Conservation (phyloP, 495 filamentous ascomycete genomes). For the Chaetomidium leptoderma region DNA sequence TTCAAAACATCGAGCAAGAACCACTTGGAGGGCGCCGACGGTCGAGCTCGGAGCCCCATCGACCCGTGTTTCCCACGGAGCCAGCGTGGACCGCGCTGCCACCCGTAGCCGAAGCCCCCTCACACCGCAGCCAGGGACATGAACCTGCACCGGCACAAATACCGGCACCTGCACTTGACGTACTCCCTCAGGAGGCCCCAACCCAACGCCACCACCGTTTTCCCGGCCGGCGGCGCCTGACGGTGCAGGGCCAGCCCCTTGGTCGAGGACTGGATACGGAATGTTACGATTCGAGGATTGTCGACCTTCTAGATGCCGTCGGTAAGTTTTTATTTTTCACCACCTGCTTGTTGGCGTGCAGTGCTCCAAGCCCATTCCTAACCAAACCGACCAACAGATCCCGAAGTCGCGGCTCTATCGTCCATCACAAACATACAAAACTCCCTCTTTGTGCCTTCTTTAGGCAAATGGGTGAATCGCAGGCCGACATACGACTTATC, state of each 20-base stretch:
- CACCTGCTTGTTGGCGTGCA: no score
- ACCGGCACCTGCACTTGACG: not conserved
- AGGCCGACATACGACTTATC: slow-evolving; percentile 71
- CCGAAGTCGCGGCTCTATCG: slow-evolving; percentile 67
- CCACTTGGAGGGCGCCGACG: slow-evolving; percentile 9
- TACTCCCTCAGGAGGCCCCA: not conserved
- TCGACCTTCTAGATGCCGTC: slow-evolving; percentile 68
- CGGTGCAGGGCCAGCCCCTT: not conserved
- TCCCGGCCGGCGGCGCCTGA: slow-evolving; percentile 9
- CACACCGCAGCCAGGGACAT: not conserved
- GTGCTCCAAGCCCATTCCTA: not conserved
- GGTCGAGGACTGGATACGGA: slow-evolving; percentile 32
- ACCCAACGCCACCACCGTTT: not conserved
- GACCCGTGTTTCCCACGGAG: slow-evolving; percentile 4
- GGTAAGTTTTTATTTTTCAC: slow-evolving; percentile 43
- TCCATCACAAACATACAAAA: slow-evolving; percentile 78
- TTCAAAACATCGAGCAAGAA: not conserved
- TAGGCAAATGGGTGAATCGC: slow-evolving; percentile 62
- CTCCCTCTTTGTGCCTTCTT: slow-evolving; percentile 69
- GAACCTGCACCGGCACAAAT: not conserved
- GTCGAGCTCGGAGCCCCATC: slow-evolving; percentile 21
- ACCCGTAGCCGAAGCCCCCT: not conserved
- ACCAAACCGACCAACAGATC: slow-evolving; percentile 48
- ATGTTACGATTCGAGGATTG: slow-evolving; percentile 52
- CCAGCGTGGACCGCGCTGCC: slow-evolving; percentile 3